Base-by-base conservation (phyloP, 768 basidiomycete species). In the Mycena belliarum region DNA sequence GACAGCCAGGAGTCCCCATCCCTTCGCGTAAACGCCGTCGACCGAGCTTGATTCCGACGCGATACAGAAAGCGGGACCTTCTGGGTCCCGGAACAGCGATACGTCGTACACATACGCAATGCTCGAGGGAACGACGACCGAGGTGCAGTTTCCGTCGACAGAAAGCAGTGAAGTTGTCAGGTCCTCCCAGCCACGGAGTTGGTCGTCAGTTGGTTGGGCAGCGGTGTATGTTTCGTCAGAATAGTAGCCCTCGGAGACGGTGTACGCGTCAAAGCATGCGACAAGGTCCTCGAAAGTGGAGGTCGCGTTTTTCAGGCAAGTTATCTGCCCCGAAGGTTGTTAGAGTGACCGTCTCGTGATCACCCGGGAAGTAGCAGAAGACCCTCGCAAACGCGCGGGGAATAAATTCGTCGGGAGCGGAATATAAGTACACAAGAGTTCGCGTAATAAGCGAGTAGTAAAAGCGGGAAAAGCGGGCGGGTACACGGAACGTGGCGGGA, bases 1-100 rank as follows among this genome's bases (percentile, higher is more conserved):
- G 10, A 75, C 75, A 15, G 69, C 65, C 16, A 76, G 57, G 7
- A 71, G 56, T 0, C 75, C 76, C 76, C 75, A 78, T 51, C 76
- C 76, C 49, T 72, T 71, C 14, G 54, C 54, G 49, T 70, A 72
- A 33, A 44, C 26, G 3, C 43, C 57, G 32, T 58, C 44, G 24
- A 59, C 28, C 20, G 54, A 54, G n/a, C 45, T 52, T 1, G 54
- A 24, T 60, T 77, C 76, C 0, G 67, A 69, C 1, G 72, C 64
- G 8, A 77, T 60, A 49, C 75, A 77, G 53, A 68, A 77, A 10
- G 69, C 67, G 18, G 59, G 37, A 6, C 66, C 65, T 7, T 59
- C 47, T 1, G 52, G 26, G 41, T 73, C 72, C 6, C 54, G 65
- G 55, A 70, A 75, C 15, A 60, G 52, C 11, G 65, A 60, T 18